Evolutionary conservation across 2,329 filamentous ascomycete species (phyloP), one percentile per base, ranked within the genome.

Genomic region (Myriosclerotinia duriaeana): DNA sequence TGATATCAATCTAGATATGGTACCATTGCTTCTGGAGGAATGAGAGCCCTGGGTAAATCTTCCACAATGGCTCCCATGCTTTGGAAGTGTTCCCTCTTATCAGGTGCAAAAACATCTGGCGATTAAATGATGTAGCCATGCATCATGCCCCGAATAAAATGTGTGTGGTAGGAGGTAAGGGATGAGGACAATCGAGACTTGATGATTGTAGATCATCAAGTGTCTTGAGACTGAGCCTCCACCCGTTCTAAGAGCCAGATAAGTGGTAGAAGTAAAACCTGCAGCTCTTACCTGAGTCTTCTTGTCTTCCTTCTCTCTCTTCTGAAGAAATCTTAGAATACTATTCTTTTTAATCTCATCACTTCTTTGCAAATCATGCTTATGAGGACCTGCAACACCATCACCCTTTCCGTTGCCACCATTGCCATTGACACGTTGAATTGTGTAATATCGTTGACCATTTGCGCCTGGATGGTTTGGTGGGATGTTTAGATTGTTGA

Each of bases 321-420:
- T 87, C 56, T 88, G 78, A 65, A 90, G 73, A 76, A 83, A 85
- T 71, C 91, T 81, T 75, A 90, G 83, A 7, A 93, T 88, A 70
- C 87, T 92, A 69, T 90, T 93, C 80, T 91, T 93, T 80, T 93
- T 93, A 46, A 93, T 89, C 69, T 87, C 85, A 74, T 93, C 91
- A 72, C 89, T 93, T 72, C 89, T 89, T 65, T 86, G 86, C 9
- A 94, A 78, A 0, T 84, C 84, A 76, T 93, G 91, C 72, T 89
- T 89, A 76, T 94, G 91, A n/a, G 87, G 87, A 11, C 89, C 89
- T 26, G 86, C 83, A 54, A 89, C 83, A 8, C 87, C 88, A 71
- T 91, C 89, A 9, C 85, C 84, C 76, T 90, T 90, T 3, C 88
- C 89, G 74, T 91, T 91, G 0, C 84, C 87, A 1, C 88, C 89